A percentile compares a stretch with the other conserved stretches of the same genome.
Conservation (phyloP, 2,329 filamentous ascomycete genomes). For the Colletotrichum costaricense region DNA sequence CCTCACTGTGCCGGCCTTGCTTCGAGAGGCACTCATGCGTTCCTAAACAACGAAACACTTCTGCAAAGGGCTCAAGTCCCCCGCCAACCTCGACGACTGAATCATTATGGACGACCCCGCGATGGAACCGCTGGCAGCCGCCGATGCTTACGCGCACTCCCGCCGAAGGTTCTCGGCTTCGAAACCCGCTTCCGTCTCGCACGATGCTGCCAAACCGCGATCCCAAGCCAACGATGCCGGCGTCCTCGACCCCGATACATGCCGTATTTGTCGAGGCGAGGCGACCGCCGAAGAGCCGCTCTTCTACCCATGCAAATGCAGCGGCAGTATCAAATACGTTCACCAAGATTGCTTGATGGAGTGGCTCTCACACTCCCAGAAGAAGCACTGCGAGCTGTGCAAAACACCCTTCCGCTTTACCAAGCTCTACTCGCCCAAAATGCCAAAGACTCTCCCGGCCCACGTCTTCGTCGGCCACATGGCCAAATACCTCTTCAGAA, state of each 20-base stretch:
- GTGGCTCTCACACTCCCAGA: conserved; percentile 98
- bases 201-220: conserved; percentile 20
- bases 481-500: conserved; percentile 76
- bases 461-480: conserved; percentile 85
- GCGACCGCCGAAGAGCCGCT: conserved; percentile 84
- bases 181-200: neutral
- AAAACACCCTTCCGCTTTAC: conserved; percentile 99
- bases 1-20: neutral
- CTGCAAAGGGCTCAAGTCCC: conserved; percentile 24
- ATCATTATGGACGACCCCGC: conserved; percentile 40
- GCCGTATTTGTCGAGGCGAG: conserved; percentile 95
- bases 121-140: conserved; percentile 39
- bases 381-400: conserved; percentile 99
- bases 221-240: conserved; percentile 29
- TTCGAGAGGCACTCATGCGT: conserved; percentile 28
- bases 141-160: conserved; percentile 42
- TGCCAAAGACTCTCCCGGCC: conserved; percentile 86
- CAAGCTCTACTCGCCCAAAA: conserved; percentile 93
- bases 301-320: conserved; percentile 99
- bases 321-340: conserved; percentile 97
- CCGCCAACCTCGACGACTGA: conserved; percentile 18
- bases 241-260: conserved; percentile 77
- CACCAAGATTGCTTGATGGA: conserved; percentile 99
- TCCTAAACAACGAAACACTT: conserved; percentile 19
- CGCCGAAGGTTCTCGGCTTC: conserved; percentile 40